phyloP scores from a whole-genome alignment of 768 basidiomycete genomes.

The Lactarius deliciosus region DNA sequence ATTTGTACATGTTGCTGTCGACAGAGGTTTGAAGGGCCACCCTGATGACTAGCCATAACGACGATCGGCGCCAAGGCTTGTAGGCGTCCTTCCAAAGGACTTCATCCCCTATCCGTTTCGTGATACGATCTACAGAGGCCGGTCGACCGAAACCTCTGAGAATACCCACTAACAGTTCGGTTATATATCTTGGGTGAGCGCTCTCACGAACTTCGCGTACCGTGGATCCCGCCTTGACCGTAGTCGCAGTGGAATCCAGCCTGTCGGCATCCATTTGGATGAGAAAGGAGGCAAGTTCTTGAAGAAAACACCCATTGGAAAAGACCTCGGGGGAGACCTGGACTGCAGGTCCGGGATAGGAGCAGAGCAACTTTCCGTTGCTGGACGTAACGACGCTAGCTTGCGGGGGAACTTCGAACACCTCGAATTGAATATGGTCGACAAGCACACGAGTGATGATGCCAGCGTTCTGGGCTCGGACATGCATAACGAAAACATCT shows the following conservation, averaged over 20 bases:
- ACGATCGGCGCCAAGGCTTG: conserved; percentile 32
- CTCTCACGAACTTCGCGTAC: not conserved
- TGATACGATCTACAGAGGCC: conserved; percentile 30
- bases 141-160: conserved; percentile 37
- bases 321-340: conserved; percentile 33
- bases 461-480: conserved; percentile 18
- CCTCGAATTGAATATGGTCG: conserved; percentile 12
- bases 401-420: conserved; percentile 46
- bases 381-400: conserved; percentile 39
- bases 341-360: conserved; percentile 43
- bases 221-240: conserved; percentile 28
- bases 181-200: not conserved
- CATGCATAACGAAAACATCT: conserved; percentile 16
- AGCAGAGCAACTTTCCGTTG: conserved; percentile 37
- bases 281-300: not conserved
- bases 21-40: conserved; percentile 40
- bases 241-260: not conserved
- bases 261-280: not conserved
- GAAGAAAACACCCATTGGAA: not conserved
- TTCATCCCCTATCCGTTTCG: not conserved
- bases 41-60: conserved; percentile 22
- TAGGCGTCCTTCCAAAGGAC: not conserved
- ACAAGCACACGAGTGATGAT: conserved; percentile 3
- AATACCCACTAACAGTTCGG: not conserved
- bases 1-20: not conserved